These are phyloP conservation scores for Blastobotrys elegans DNA, from an alignment of 1,139 yeast genomes.

Conservation along the genomic window DNA sequence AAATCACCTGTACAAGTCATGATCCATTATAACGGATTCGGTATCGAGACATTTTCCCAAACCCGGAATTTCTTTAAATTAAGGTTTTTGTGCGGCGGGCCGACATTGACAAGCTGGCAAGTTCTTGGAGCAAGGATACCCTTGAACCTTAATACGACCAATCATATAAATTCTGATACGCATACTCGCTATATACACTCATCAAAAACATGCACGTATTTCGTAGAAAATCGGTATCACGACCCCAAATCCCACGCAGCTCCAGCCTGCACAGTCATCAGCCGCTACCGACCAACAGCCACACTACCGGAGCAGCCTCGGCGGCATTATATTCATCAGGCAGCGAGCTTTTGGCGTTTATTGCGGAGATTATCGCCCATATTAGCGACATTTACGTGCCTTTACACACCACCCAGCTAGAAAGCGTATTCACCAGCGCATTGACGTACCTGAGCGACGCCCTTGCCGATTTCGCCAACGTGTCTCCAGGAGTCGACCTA, in stretches of 20 bases:
- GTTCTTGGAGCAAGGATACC: too few species aligned
- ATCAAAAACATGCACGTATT: neutral
- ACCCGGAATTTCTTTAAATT: too few species aligned
- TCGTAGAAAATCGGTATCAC: neutral
- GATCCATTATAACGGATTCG: too few species aligned
- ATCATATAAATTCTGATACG: too few species aligned
- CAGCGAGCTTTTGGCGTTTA: neutral
- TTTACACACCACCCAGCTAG: neutral
- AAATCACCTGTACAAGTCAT: too few species aligned
- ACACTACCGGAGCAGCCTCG: neutral
- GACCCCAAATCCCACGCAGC: neutral
- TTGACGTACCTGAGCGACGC: neutral
- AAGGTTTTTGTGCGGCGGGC: too few species aligned
- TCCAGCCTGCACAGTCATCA: neutral
- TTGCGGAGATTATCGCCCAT: conserved; percentile 2
- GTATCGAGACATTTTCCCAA: too few species aligned
- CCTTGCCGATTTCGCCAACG: neutral
- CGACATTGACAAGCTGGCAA: too few species aligned
- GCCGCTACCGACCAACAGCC: neutral
- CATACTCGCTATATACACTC: too few species aligned
- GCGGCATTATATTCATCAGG: neutral
- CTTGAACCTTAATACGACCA: too few species aligned
- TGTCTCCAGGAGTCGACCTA: neutral
- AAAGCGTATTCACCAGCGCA: neutral
- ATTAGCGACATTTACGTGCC: neutral